A percentile compares a stretch with the other conserved stretches of the same genome.
These are phyloP conservation scores for Populus deltoides DNA, from an alignment of 345 rosid genomes.

Conservation along the genomic window DNA sequence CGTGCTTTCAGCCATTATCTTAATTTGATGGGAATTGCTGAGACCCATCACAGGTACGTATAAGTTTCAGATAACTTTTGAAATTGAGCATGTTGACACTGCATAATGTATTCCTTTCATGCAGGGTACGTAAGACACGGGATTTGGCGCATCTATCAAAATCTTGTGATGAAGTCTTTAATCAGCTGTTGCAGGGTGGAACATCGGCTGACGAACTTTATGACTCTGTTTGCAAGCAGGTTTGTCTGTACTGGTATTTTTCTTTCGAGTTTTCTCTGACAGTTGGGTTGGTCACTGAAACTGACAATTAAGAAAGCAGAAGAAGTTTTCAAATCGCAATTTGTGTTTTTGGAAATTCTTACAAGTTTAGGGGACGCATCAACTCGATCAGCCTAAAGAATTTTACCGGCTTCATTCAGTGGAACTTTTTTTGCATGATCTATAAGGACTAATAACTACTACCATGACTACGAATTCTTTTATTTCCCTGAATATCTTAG, in stretches of 20 bases:
- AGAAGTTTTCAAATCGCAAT: background rate
- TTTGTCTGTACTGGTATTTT: conserved; percentile 16
- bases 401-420: background rate
- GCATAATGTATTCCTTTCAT: conserved; percentile 12
- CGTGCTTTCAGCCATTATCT: conserved; percentile 95
- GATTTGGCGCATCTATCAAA: conserved; percentile 55
- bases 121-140: conserved; percentile 73
- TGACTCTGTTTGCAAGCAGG: conserved; percentile 86
- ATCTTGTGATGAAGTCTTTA: conserved; percentile 92
- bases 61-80: background rate
- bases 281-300: background rate
- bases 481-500: background rate
- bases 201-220: conserved; percentile 75
- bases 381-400: background rate
- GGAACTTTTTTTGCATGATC: conserved; percentile 2
- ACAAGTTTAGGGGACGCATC: background rate
- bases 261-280: conserved; percentile 1
- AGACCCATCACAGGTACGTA: conserved; percentile 82
- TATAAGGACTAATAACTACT: background rate
- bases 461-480: background rate
- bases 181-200: conserved; percentile 75
- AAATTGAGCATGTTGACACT: background rate
- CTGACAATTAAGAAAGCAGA: background rate
- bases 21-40: conserved; percentile 90
- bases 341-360: background rate